These are phyloP conservation scores for Dothideomycetes sp. DNA, from an alignment of 2,329 filamentous ascomycete genomes.

Conservation along the genomic window DNA sequence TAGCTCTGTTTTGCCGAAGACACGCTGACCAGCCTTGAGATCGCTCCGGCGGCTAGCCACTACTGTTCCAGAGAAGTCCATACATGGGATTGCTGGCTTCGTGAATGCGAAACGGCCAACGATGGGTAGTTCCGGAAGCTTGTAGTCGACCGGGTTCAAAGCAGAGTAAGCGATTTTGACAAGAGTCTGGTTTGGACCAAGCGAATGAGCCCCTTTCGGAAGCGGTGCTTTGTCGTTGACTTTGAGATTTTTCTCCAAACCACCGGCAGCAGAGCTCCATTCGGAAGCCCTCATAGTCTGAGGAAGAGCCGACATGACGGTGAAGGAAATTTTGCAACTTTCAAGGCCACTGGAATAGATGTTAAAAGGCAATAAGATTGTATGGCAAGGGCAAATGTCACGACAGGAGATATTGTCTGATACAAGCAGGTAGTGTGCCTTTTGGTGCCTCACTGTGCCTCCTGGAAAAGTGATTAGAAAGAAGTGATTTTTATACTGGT, in stretches of 20 bases:
- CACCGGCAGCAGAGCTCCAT: slow-evolving; percentile 16
- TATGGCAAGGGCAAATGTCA: no score
- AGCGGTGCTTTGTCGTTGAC: slow-evolving; percentile 18
- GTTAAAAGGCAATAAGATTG: no score
- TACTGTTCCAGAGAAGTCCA: slow-evolving; percentile 43
- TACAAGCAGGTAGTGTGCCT: no score
- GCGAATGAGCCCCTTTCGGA: slow-evolving; percentile 11
- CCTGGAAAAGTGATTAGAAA: no score
- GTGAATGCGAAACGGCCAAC: slow-evolving; percentile 24
- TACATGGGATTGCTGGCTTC: slow-evolving; percentile 33
- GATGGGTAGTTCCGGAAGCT: slow-evolving; percentile 32
- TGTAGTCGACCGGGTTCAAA: slow-evolving; percentile 42
- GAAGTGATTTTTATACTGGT: no score
- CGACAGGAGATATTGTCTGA: no score
- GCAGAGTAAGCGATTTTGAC: slow-evolving; percentile 33
- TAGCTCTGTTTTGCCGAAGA: slow-evolving; percentile 26
- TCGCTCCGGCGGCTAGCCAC: slow-evolving; percentile 20
- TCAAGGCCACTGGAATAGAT: no score
- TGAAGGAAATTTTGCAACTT: no score
- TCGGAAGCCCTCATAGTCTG: slow-evolving; percentile 18
- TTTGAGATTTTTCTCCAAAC: slow-evolving; percentile 23
- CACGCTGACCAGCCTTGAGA: slow-evolving; percentile 25
- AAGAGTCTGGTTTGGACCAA: slow-evolving; percentile 25
- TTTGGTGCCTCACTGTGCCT: no score
- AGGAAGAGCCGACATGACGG: no score